Percentiles rank a stretch among this genome's conserved stretches.
phyloP scores from a whole-genome alignment of 31 red algal genomes.

The Odonthalia washingtoniensis region DNA sequence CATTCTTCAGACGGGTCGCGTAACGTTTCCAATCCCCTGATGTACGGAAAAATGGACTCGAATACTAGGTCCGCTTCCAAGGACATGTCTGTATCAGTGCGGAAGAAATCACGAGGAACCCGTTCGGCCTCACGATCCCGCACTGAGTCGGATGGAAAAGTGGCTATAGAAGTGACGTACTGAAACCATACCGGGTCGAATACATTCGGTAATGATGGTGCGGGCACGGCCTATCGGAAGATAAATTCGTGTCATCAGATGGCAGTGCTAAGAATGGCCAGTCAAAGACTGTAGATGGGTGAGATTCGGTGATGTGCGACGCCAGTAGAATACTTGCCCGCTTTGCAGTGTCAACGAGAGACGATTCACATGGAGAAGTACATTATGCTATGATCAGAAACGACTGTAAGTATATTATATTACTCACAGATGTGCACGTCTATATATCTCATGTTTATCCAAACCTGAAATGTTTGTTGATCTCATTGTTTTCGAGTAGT shows the following conservation, averaged over 20 bases:
- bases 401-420: no score
- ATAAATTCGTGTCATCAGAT: conserved; percentile 34
- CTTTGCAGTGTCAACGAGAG: conserved; percentile 54
- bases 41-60: conserved; percentile 50
- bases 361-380: no score
- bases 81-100: conserved; percentile 34
- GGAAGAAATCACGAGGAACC: conserved; percentile 66
- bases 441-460: no score
- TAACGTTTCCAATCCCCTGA: conserved; percentile 70
- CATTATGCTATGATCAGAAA: no score
- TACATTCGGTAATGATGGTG: conserved; percentile 32
- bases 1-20: conserved; percentile 77
- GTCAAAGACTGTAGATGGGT: conserved; percentile 15
- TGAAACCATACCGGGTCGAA: conserved; percentile 57
- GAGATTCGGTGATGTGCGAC: conserved; percentile 21
- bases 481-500: no score
- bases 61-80: conserved; percentile 62
- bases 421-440: no score
- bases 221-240: conserved; percentile 32
- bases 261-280: conserved; percentile 42
- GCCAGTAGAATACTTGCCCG: conserved; percentile 83
- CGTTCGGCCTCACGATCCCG: conserved; percentile 29
- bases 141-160: neutral
- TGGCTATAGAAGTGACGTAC: neutral
- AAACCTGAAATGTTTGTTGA: no score